A percentile compares a stretch with the other conserved stretches of the same genome.
Evolutionary conservation across 164 flowering plant species (phyloP).

Genomic region (Warburgia ugandensis): DNA sequence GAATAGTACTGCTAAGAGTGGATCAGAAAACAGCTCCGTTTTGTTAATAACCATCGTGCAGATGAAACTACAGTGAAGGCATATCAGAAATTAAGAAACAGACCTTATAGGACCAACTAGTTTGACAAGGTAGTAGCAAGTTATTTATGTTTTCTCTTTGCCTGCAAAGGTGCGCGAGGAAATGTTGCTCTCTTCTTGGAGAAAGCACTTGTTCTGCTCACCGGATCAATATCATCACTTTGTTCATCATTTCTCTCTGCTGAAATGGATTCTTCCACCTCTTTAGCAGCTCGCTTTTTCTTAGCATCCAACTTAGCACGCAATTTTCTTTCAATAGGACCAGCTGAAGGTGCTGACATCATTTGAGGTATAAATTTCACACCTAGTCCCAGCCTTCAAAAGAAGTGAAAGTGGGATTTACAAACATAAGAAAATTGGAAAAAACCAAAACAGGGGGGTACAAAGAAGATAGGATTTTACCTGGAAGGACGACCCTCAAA

Average conservation of each 20-base stretch:
- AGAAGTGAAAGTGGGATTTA: not conserved
- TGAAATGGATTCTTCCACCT: constrained; percentile 20
- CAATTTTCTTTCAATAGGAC: constrained; percentile 51
- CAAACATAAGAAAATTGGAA: not conserved
- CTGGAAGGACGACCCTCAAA: constrained; percentile 44
- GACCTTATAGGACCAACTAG: too few relatives aligned
- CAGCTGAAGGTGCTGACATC: constrained; percentile 22
- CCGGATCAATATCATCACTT: constrained; percentile 33
- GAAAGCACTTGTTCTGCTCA: constrained; percentile 53
- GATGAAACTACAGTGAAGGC: too few relatives aligned
- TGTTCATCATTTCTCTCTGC: constrained; percentile 20
- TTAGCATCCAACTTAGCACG: constrained; percentile 33
- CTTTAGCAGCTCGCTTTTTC: constrained; percentile 36
- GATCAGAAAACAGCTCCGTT: too few relatives aligned
- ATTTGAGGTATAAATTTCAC: constrained; percentile 35
- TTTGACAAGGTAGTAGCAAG: too few relatives aligned
- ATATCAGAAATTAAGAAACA: too few relatives aligned
- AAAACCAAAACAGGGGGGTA: not conserved
- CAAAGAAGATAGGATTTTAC: constrained; percentile 18
- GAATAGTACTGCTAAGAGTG: too few relatives aligned
- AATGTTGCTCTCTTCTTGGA: constrained; percentile 36
- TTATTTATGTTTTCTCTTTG: too few relatives aligned
- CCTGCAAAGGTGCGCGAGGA: constrained; percentile 12
- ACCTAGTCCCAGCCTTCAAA: constrained; percentile 49
- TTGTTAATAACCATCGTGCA: too few relatives aligned